These are phyloP conservation scores for Termitomyces sp. DNA, from an alignment of 768 basidiomycete genomes.

Conservation along the genomic window DNA sequence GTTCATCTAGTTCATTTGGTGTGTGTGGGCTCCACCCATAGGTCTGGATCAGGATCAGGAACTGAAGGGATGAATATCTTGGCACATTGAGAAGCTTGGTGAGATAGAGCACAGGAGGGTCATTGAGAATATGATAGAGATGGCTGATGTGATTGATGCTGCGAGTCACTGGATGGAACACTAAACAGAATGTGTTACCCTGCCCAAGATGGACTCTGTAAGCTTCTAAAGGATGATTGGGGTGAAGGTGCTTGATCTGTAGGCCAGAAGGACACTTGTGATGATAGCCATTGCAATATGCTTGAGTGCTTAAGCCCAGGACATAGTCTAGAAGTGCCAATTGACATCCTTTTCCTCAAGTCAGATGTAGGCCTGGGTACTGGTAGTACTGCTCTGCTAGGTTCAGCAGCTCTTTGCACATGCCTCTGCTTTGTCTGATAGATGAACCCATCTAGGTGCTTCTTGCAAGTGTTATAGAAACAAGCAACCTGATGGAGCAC, in stretches of 20 bases:
- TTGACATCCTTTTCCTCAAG: not conserved
- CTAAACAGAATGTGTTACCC: no score
- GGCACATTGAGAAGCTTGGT: not conserved
- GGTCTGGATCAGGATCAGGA: not conserved
- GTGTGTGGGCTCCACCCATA: not conserved
- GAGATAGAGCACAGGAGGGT: not conserved
- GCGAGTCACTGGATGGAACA: no score
- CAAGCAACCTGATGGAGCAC: not conserved
- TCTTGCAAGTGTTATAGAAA: not conserved
- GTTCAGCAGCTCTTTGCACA: not conserved
- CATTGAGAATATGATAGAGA: not conserved
- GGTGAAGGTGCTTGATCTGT: not conserved
- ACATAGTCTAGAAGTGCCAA: not conserved
- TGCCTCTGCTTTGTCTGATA: not conserved
- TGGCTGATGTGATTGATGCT: no score
- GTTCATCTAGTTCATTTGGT: no score
- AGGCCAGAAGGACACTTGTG: not conserved
- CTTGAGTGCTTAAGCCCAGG: not conserved
- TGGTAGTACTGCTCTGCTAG: not conserved
- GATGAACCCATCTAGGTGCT: not conserved
- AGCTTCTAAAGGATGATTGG: no score
- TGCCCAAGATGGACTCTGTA: no score
- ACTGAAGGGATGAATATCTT: not conserved
- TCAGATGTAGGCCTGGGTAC: not conserved
- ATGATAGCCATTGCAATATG: not conserved